Evolutionary conservation across 371 early-diverging fungal genomes (phyloP), one percentile per base, ranked within the genome.

Genomic region (Mucor plumbeus): DNA sequence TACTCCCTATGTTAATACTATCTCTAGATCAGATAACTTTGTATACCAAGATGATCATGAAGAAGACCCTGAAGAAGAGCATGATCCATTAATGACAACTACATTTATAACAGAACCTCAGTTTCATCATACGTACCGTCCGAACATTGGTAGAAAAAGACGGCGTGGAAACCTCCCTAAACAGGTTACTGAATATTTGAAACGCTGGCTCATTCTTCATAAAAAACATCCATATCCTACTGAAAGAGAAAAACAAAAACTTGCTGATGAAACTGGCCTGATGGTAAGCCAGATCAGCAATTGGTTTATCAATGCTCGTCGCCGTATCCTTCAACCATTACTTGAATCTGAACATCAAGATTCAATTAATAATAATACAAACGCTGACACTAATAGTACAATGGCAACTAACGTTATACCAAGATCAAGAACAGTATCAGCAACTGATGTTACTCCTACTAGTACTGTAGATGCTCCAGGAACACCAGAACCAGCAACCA

Each of bases 281-380:
- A 86, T 82, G 7, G 77, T 90, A 54, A 90, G 87, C 54, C 95
- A 95, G 75, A 90, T 94, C 60, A 92, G 91, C 56, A 92, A 95
- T 71, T 95, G 95, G 95, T 95, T 95, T 68, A 93, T 95, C 62
- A 95, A 95, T 76, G 94, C 94, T 5, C 71, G 95, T 5, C 79
- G 95, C 40, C 82, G 95, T 31, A 86, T 86, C 19, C 44, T 88
- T 39, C 87, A 88, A 53, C 88, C 81, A 40, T 64, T 84, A 61
- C 47, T 81, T 6, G 79, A 81, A 59, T 77, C 79, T 1, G 81
- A 81, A 61, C 67, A 65, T 26, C 55, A 56, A n/a, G 35, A 56
- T 36, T 36, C 15, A 15, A 9, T 13, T 31, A 53, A 21, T 26
- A 53, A 26, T 4, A 21, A 50, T 21, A 26, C 38, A 36, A 36